Evolutionary conservation across 805 yeast species (phyloP), one percentile per base, ranked within the genome.

Genomic region (Candida oleophila): DNA sequence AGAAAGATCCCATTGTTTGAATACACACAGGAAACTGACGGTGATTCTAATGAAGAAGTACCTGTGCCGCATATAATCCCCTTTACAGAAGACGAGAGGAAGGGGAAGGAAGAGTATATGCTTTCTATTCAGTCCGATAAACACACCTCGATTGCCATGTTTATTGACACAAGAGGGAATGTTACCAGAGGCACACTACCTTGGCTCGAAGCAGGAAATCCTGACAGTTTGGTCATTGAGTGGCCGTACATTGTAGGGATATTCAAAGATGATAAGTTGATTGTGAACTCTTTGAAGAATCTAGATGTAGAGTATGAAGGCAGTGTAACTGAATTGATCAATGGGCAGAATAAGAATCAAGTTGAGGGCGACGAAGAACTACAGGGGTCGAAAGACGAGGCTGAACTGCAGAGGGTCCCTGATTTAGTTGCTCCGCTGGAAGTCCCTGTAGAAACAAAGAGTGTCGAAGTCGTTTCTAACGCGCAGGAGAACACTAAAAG

Each of bases 151-250:
- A 64, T 71, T 51, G 71, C 71, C 7, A 70, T 71, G 76, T 69
- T 73, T 47, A 61, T 69, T 21, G 63, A 70, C 45, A 53, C 65
- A 0, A 40, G 50, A 14, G 77, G 76, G 1, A 74, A 71, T 45
- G 74, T 66, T 2, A 69, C 73, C 1, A 52, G 76, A 47, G 76
- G 76, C 3, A 73, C 76, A 2, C 49, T 73, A 16, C 55, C 69
- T 8, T 71, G 76, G 74, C 47, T 60, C 0, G 64, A 56, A 14
- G 43, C 50, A 3, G 74, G 75, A 3, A 68, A 66, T 41, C 75
- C 76, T 4, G 51, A 56, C 0, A 56, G 60, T 12, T 45, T 70
- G 12, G 62, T 52, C 1, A 54, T 70, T 2, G 53, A 48, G 22
- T 69, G 76, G 75, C 76, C 76, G 0, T 65, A 57, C 50, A 65